Evolutionary conservation across 78 protist genomes (phyloP).

Genomic region (Bigelowiella natans): DNA sequence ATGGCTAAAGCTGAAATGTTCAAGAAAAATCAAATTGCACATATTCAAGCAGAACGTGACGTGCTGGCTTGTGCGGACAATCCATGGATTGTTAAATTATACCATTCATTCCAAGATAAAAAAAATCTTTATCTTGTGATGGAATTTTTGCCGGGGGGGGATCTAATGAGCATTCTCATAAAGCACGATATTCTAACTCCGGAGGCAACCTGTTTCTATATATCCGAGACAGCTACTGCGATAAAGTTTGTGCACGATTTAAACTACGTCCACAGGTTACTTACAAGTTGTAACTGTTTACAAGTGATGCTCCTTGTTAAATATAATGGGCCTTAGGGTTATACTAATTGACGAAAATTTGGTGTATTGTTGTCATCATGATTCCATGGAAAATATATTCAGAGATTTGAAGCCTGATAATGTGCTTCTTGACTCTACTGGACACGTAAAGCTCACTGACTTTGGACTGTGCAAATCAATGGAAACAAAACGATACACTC

Average conservation of each 20-base stretch:
- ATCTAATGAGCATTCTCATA: constrained; percentile 34
- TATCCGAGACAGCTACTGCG: constrained; percentile 8
- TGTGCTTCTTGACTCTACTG: background rate
- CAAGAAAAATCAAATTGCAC: constrained; percentile 30
- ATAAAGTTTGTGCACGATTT: background rate
- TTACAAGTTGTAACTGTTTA: too few relatives aligned
- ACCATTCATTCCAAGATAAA: constrained; percentile 30
- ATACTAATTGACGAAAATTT: too few relatives aligned
- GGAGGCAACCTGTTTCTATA: constrained; percentile 24
- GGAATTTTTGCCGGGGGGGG: constrained; percentile 41
- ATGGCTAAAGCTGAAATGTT: constrained; percentile 45
- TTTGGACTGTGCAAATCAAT: constrained; percentile 71
- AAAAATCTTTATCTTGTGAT: constrained; percentile 30
- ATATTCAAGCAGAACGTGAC: constrained; percentile 53
- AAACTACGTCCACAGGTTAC: constrained; percentile 9
- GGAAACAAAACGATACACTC: background rate
- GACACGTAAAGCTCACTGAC: constrained; percentile 53
- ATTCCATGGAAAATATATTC: too few relatives aligned
- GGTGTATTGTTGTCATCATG: too few relatives aligned
- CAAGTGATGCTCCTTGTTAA: too few relatives aligned
- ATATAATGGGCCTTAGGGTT: too few relatives aligned
- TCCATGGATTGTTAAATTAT: constrained; percentile 30
- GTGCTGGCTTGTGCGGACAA: constrained; percentile 28
- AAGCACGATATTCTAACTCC: constrained; percentile 13
- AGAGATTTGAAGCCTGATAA: constrained; percentile 27